Evolutionary conservation across 257 asterid species (phyloP), one percentile per base, ranked within the genome.

Genomic region (Primulina eburnea): DNA sequence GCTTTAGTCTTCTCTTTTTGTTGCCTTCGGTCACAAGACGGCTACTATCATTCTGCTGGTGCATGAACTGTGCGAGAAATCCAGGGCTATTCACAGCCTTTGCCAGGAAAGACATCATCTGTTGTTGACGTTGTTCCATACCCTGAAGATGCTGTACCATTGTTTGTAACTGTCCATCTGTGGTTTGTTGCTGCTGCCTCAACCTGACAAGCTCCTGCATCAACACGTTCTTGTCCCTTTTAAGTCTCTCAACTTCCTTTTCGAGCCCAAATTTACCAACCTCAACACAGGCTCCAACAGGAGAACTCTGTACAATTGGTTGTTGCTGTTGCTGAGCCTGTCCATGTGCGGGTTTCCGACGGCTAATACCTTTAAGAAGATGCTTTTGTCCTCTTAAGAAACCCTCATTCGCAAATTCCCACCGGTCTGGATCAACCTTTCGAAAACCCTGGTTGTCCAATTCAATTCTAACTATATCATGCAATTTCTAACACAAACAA

Each of bases 41-140:
- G 71, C 35, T 77, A 80, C 87, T 76, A 65, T 93, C 95, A 65
- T 75, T 90, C 68, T 90, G 96, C 78, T 90, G 97, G 64, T 85
- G 97, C 76, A 93, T 88, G 69, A 90, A 89, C 71, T 89, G 96
- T 29, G 96, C 89, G 59, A 90, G 86, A 79, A 93, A 90, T 33
- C 91, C 96, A 61, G 99, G 97, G 75, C 95, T 90, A 78, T 93
- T 93, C 47, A 93, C 93, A 2, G 97, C 97, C 68, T 93, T 93
- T n/a, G 97, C 96, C 29, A 93, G 84, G 82, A 93, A 93, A 8
- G 96, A 85, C 97, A 93, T 93, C 96, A 93, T 90, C 73, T 90
- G 97, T 69, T 90, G 97, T 64, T 93, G 99, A 57, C 97, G 87
- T 71, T 87, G 99, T 72, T 93, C 99, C 99, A 93, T 93, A 53